phyloP scores from a whole-genome alignment of 306 rosid genomes.

The Amphicarpaea edgeworthii region DNA sequence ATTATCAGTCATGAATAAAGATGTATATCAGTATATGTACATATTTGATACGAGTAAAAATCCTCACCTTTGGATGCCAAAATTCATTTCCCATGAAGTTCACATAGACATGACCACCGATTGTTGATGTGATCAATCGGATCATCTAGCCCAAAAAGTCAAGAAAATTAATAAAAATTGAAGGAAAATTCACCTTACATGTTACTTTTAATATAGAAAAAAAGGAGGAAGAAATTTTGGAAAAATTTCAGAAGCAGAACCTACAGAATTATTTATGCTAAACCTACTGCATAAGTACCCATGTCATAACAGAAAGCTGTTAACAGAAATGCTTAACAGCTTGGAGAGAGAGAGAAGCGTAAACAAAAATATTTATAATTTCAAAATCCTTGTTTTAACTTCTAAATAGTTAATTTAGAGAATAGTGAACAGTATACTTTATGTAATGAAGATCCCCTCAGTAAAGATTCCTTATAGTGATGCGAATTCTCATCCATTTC shows the following conservation, averaged over 20 bases:
- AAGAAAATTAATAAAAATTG: constrained; percentile 36
- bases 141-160: constrained; percentile 69
- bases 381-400: constrained; percentile 17
- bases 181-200: constrained; percentile 17
- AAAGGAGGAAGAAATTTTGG: background rate
- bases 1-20: constrained; percentile 40
- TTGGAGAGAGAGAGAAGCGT: background rate
- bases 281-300: background rate
- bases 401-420: constrained; percentile 30
- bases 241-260: background rate
- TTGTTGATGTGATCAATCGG: constrained; percentile 80
- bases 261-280: background rate
- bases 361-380: constrained; percentile 23
- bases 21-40: constrained; percentile 16
- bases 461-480: constrained; percentile 59
- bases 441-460: constrained; percentile 87
- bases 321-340: background rate
- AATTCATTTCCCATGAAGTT: constrained; percentile 99
- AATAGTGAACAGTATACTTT: constrained; percentile 65
- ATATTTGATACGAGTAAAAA: constrained; percentile 24
- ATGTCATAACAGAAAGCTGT: constrained; percentile 27
- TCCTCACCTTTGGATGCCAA: constrained; percentile 90
- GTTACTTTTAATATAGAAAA: constrained; percentile 12
- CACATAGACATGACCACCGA: constrained; percentile 81
- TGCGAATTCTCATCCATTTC: constrained; percentile 58